phyloP scores from a whole-genome alignment of 2,329 filamentous ascomycete genomes.

The Bipolaris cookei region DNA sequence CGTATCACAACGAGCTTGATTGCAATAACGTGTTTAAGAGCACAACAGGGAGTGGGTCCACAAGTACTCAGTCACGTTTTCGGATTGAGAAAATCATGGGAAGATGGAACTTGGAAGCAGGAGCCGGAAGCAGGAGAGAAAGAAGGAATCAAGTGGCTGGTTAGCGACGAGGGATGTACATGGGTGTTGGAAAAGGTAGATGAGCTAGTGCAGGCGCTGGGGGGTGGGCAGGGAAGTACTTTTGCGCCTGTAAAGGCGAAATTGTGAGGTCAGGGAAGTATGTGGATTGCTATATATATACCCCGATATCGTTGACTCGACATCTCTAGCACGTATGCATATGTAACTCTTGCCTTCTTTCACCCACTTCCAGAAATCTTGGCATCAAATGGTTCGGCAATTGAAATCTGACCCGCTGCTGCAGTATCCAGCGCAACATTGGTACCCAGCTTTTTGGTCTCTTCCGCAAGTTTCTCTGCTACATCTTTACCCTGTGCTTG shows the following conservation, averaged over 20 bases:
- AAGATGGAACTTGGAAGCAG: slow-evolving; percentile 65
- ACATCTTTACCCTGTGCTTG: slow-evolving; percentile 60
- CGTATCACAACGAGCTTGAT: slow-evolving; percentile 74
- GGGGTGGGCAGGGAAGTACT: slow-evolving; percentile 37
- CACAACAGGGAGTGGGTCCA: slow-evolving; percentile 81
- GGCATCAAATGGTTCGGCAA: slow-evolving; percentile 38
- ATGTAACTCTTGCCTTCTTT: neutral
- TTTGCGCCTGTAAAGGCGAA: slow-evolving; percentile 42
- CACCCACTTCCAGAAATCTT: slow-evolving; percentile 30
- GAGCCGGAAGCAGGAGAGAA: slow-evolving; percentile 56
- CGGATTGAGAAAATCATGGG: slow-evolving; percentile 76
- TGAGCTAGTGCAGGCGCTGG: slow-evolving; percentile 58
- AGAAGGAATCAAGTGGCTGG: slow-evolving; percentile 67
- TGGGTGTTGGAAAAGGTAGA: slow-evolving; percentile 70
- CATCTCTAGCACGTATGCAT: neutral
- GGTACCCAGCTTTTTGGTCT: slow-evolving; percentile 61
- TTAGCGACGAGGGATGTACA: slow-evolving; percentile 67
- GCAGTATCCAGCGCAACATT: slow-evolving; percentile 59
- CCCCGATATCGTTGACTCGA: neutral
- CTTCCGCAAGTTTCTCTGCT: slow-evolving; percentile 53
- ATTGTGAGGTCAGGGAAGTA: slow-evolving; percentile 12
- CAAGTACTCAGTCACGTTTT: slow-evolving; percentile 84
- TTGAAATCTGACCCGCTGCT: slow-evolving; percentile 56
- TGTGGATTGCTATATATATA: neutral
- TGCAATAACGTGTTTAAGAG: slow-evolving; percentile 74